Base-by-base conservation (phyloP, 768 basidiomycete genomes). In the Collybiopsis confluens region DNA sequence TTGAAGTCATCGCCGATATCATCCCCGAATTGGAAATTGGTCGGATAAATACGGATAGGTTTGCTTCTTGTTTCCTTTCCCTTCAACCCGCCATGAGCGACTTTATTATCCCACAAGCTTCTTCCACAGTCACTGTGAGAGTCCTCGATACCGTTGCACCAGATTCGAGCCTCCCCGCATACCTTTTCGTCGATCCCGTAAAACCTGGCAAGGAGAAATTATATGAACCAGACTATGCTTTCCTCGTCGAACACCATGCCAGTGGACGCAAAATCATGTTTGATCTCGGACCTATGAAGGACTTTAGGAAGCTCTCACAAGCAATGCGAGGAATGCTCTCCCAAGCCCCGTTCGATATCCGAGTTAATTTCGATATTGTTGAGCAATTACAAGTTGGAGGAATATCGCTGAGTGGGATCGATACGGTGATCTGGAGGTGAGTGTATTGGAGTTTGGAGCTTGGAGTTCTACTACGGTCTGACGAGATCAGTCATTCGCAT, bases 381-480 rank as follows among this genome's bases (percentile, higher is more conserved):
- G 58, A 58, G 10, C 58, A 55, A 33, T 54, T 64, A 2, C n/a
- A 23, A 21, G 58, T 52, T 28, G 42, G 47, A 10, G 61, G 59
- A 2, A 47, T 62, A 24, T 41, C 30, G 6, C 30, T 59, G 38
- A 44, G 53, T 0, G 60, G 54, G 11, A 60, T 64, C 27, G 44
- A 48, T 33, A 51, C 56, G 18, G 61, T 59, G 2, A 55, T 64
- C 20, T 64, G 63, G 63, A 64, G 63, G 62, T 59, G 23, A 23
- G 23, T 41, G n/a, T n/a, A n/a, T n/a, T n/a, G n/a, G n/a, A n/a
- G n/a, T n/a, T n/a, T n/a, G n/a, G n/a, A n/a, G n/a, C n/a, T n/a
- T n/a, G n/a, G n/a, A n/a, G n/a, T n/a, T n/a, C n/a, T n/a, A n/a
- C n/a, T n/a, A n/a, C n/a, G n/a, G n/a, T n/a, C n/a, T n/a, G n/a